These are phyloP conservation scores for Helicocarpus griseus DNA, from an alignment of 2,329 filamentous ascomycete genomes.

Conservation along the genomic window DNA sequence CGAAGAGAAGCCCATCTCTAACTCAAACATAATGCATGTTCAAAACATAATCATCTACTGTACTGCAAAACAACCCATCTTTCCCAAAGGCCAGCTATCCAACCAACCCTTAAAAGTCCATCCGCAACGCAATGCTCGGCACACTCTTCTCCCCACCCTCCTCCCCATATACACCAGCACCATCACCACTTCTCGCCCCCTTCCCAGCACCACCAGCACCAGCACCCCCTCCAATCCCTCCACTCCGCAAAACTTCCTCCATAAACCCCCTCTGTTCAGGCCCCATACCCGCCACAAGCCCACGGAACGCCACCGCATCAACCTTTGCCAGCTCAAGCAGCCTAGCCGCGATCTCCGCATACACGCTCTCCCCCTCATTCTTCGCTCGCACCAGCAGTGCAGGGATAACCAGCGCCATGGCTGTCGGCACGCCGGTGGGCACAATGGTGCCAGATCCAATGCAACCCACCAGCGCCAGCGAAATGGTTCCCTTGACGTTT, in stretches of 20 bases:
- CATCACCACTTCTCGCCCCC: conserved; percentile 29
- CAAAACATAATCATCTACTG: background rate
- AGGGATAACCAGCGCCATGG: conserved; percentile 68
- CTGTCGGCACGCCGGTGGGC: conserved; percentile 29
- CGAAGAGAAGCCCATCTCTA: too few species aligned
- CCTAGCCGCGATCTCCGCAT: conserved; percentile 64
- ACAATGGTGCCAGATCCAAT: conserved; percentile 39
- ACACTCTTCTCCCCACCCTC: conserved; percentile 44
- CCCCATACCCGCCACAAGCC: conserved; percentile 61
- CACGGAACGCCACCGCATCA: conserved; percentile 64
- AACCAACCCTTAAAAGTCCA: conserved; percentile 64
- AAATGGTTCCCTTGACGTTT: conserved; percentile 58
- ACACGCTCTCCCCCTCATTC: conserved; percentile 48
- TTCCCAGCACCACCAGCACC: conserved; percentile 21
- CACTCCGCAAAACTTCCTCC: conserved; percentile 64
- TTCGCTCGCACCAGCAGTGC: conserved; percentile 64
- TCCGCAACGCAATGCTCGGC: conserved; percentile 87
- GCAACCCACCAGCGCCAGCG: conserved; percentile 67
- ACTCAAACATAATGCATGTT: too few species aligned
- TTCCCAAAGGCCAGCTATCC: background rate
- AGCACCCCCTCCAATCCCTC: conserved; percentile 39
- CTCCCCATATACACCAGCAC: conserved; percentile 41
- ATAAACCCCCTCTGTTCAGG: conserved; percentile 64
- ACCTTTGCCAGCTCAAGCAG: conserved; percentile 71
- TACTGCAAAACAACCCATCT: background rate